Evolutionary conservation across 2,329 filamentous ascomycete genomes (phyloP), one percentile per base, ranked within the genome.

Genomic region (Decorospora gaudefroyi): DNA sequence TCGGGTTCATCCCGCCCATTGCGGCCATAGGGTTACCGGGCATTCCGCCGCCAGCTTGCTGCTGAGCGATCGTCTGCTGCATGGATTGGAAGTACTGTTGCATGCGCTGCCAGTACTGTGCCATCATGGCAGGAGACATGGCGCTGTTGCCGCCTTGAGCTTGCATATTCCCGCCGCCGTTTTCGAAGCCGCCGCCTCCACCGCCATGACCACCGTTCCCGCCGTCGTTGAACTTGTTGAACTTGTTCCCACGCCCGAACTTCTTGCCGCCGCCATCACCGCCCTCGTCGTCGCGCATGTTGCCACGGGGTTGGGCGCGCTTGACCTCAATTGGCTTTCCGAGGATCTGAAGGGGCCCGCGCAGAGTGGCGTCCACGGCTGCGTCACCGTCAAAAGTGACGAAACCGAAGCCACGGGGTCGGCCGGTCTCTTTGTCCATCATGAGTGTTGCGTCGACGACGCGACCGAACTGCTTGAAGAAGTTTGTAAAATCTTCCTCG

Each of bases 401-500:
- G 70, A 99, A 99, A 10, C 93, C 93, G 64, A 99, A 99, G 1
- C 93, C 93, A 65, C 93, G 82, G 2, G 93, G 93, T 27, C 93
- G 84, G n/a, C 93, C 93, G 1, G 93, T 99, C 70, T 99, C 93
- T 74, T 99, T 99, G 71, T 99, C 93, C 85, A 99, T 99, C 93
- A 99, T 99, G 2, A 99, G 83, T 0, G 93, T 99, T 2, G 93
- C 93, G 73, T 99, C 93, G 26, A 99, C 86, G 13, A 99, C 93
- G 49, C 92, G 86, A 18, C 93, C 93, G 62, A 97, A 99, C 65
- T 96, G 89, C 64, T 88, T 90, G 74, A 99, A 99, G 74, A 96
- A 99, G 48, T 93, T 86, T 66, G 90, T 90, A 70, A 99, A 99
- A 68, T 97, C 90, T 51, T 91, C 86, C 64, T 99, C 93, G 1